phyloP scores from a whole-genome alignment of 2,329 filamentous ascomycete species.

The Botrytis aclada region DNA sequence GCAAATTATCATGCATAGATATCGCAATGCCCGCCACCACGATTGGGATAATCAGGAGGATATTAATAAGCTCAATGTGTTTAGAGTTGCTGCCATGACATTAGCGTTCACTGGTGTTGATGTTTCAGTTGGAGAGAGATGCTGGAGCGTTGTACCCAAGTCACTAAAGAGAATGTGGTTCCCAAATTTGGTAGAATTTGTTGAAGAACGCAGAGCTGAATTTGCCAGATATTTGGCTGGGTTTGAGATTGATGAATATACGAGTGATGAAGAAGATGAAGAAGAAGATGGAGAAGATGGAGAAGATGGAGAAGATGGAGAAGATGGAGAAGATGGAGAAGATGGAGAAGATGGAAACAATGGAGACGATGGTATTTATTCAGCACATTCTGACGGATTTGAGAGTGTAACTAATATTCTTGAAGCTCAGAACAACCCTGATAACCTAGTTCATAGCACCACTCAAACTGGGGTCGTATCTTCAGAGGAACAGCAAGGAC shows the following conservation, averaged over 20 bases:
- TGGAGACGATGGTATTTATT: neutral
- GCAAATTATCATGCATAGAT: constrained; percentile 4
- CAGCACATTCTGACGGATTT: neutral
- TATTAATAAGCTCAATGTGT: neutral
- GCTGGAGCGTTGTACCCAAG: neutral
- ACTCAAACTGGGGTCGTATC: neutral
- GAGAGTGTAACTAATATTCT: neutral
- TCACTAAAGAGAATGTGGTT: neutral
- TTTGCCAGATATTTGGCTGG: neutral
- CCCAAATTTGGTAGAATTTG: neutral
- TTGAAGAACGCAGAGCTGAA: neutral
- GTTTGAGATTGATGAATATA: neutral
- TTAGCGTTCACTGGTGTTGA: neutral
- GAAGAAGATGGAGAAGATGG: neutral
- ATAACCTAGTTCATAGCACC: neutral
- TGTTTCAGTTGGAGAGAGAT: neutral
- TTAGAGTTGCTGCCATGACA: neutral
- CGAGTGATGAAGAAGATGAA: neutral
- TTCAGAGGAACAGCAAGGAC: neutral
- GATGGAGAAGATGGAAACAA: too few relatives aligned
- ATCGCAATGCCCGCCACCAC: neutral
- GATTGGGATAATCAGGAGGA: neutral
- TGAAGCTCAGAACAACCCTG: neutral
- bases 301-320: neutral
- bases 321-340: neutral